A percentile compares a stretch with the other conserved stretches of the same genome.
Conservation (phyloP, 306 rosid species). For the Bauhinia variegata region DNA sequence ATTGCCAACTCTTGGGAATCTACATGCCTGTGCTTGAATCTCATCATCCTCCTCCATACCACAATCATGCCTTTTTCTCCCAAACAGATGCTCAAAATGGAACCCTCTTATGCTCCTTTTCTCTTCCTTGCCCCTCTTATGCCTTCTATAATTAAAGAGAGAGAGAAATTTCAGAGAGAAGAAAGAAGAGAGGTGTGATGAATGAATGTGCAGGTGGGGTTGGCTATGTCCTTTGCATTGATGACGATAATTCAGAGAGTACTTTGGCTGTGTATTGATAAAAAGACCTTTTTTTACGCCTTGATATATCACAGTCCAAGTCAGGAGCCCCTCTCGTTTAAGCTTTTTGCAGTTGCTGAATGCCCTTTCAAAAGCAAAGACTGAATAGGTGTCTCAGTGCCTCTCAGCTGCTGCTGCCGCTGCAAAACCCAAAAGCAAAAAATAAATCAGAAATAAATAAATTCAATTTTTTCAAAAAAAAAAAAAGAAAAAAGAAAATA, state of each 20-base stretch:
- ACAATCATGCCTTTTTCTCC: constrained; percentile 82
- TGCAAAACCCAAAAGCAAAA: no score
- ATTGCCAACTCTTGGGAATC: constrained; percentile 70
- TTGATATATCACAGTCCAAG: constrained; percentile 86
- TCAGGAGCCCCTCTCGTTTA: constrained; percentile 65
- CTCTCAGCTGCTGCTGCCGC: no score
- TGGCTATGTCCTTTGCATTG: constrained; percentile 81
- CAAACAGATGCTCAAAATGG: constrained; percentile 38
- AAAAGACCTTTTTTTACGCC: constrained; percentile 66
- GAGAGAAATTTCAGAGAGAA: constrained; percentile 37
- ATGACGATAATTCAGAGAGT: constrained; percentile 81
- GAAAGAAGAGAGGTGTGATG: constrained; percentile 4
- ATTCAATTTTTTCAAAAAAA: no score
- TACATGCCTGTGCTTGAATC: constrained; percentile 66
- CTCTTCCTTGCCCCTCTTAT: neutral
- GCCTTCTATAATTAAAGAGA: constrained; percentile 13
- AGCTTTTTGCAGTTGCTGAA: constrained; percentile 71
- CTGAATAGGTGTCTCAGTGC: constrained; percentile 47
- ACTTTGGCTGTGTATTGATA: constrained; percentile 64
- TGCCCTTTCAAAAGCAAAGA: constrained; percentile 59
- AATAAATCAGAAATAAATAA: constrained; percentile 17
- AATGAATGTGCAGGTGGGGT: constrained; percentile 64
- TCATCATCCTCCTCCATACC: constrained; percentile 93
- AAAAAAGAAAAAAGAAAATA: constrained; percentile 22
- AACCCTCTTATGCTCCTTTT: neutral